Conservation (phyloP, 2,329 filamentous ascomycete species). For the Fusarium foetens region DNA sequence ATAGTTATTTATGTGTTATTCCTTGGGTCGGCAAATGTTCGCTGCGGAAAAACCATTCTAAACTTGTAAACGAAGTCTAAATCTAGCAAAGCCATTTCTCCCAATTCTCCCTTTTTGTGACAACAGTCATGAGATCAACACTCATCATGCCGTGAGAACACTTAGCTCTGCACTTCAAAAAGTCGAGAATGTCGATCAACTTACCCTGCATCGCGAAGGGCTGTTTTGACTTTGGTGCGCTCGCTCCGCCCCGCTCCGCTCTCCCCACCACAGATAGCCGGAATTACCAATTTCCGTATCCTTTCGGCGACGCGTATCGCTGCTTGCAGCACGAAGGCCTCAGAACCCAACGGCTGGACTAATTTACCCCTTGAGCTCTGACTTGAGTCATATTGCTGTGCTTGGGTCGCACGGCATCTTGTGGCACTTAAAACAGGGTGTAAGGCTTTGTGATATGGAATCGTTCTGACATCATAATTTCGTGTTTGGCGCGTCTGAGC, state of each 20-base stretch:
- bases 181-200: background rate
- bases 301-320: background rate
- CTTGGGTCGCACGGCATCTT: background rate
- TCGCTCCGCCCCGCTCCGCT: background rate
- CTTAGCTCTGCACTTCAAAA: background rate
- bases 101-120: background rate
- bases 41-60: background rate
- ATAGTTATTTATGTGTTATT: fast-evolving
- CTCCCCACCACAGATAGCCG: background rate
- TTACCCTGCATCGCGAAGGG: background rate
- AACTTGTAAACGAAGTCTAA: background rate
- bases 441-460: background rate
- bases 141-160: no score
- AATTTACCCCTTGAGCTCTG: background rate
- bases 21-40: background rate
- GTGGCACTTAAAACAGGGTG: background rate
- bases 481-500: background rate
- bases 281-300: background rate
- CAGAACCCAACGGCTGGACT: background rate
- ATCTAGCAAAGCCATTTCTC: background rate
- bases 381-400: background rate
- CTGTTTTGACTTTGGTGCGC: background rate
- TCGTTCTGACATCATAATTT: conserved; percentile 1
- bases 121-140: background rate
- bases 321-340: background rate